phyloP scores from a whole-genome alignment of 768 basidiomycete genomes.

The Chalciporus chontae region DNA sequence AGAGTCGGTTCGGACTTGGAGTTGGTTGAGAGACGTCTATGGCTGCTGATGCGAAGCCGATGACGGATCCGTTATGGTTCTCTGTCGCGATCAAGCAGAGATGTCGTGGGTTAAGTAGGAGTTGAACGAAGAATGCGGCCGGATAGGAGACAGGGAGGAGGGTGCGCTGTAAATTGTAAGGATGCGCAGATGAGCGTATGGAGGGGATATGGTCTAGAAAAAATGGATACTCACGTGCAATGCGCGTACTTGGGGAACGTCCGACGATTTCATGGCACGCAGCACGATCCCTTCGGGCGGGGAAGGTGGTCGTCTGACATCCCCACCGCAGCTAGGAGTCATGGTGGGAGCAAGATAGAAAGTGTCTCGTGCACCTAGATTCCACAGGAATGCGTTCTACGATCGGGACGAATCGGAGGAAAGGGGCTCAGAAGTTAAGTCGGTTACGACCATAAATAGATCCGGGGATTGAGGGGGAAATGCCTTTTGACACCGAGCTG shows the following conservation, averaged over 20 bases:
- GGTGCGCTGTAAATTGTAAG: slow-evolving; percentile 11
- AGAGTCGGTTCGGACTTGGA: neutral
- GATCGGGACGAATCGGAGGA: slow-evolving; percentile 20
- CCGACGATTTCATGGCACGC: slow-evolving; percentile 28
- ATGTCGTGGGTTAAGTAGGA: slow-evolving; percentile 27
- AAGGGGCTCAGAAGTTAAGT: too few species aligned
- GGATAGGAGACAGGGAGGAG: slow-evolving; percentile 29
- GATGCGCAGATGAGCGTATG: neutral
- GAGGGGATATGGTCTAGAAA: neutral
- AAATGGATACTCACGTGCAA: slow-evolving; percentile 20
- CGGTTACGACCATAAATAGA: neutral
- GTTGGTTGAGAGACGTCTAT: slow-evolving; percentile 4
- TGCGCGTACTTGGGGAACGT: slow-evolving; percentile 24
- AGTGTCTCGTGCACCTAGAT: neutral
- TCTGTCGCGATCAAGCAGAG: slow-evolving; percentile 30
- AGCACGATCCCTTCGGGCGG: slow-evolving; percentile 12
- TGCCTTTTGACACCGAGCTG: neutral
- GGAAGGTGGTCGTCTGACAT: neutral
- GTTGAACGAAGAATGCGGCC: slow-evolving; percentile 30
- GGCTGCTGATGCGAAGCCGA: slow-evolving; percentile 30
- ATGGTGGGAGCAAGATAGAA: slow-evolving; percentile 4
- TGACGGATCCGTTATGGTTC: slow-evolving; percentile 6
- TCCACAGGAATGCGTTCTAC: neutral
- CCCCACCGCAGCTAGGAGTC: slow-evolving; percentile 1
- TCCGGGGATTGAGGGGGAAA: neutral